Base-by-base conservation (phyloP, 2,329 filamentous ascomycete species). In the Xylariaceae sp. region DNA sequence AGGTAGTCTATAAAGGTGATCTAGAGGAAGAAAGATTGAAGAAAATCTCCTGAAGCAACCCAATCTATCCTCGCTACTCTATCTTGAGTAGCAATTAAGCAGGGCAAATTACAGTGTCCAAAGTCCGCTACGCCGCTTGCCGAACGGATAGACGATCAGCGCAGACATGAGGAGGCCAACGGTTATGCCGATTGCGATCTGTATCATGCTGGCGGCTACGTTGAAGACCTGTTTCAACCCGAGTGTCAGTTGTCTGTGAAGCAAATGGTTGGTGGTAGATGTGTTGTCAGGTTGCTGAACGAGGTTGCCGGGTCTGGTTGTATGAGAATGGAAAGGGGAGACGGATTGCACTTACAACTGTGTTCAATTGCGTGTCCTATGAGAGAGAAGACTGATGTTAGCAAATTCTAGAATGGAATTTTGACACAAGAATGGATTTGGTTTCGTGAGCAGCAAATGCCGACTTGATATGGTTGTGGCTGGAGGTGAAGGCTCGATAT, bases 121-220 rank as follows among this genome's bases (percentile, higher is more conserved):
- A 38, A 82, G 52, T 2, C 76, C 77, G 51, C 77, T 80, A 45
- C 78, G 68, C 52, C 75, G 68, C 64, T 82, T 82, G 11, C 78
- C 77, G 25, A 79, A 61, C 0, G 76, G 76, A 55, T 79, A 79
- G 12, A 79, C 71, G 44, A 79, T 67, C 37, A 79, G 57, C 6
- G 75, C 75, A 43, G 76, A 78, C 56, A 80, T 65, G 48, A 77
- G 79, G 21, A 83, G 55, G 11, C 79, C 79, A 2, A 82, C 78
- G n/a, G 77, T 79, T 47, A 82, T 78, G 27, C 78, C 77, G 44
- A 82, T 80, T 5, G 79, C 76, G 2, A 82, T 75, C 58, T 83
- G 77, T 17, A 83, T 74, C 43, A 82, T 78, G 47, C 74, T 77
- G 32, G 77, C 70, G 22, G 79, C 64, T 4, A 82, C 74, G 7